A percentile compares a stretch with the other conserved stretches of the same genome.
Conservation (phyloP, 805 yeast species). For the Nakazawaea ernobii region DNA sequence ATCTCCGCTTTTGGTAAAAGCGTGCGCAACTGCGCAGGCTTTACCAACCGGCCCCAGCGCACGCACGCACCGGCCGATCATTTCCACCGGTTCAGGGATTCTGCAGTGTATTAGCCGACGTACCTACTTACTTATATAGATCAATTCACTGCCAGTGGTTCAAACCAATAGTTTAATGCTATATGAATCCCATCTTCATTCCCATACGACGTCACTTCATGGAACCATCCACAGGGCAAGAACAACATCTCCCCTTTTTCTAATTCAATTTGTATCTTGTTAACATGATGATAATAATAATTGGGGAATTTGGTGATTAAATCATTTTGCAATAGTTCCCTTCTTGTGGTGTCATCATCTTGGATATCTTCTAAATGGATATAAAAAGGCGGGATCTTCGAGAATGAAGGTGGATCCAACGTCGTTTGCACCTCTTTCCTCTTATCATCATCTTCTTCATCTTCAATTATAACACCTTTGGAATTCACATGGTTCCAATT, state of each 20-base stretch:
- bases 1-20: too few species aligned
- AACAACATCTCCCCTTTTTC: conserved; percentile 63
- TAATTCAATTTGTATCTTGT: conserved; percentile 40
- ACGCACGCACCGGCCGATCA: too few species aligned
- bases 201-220: conserved; percentile 68
- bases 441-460: conserved; percentile 17
- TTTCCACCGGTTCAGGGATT: too few species aligned
- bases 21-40: too few species aligned
- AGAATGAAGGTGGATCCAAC: conserved; percentile 66
- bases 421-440: conserved; percentile 15
- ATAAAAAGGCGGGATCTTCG: conserved; percentile 55
- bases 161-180: conserved; percentile 72
- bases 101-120: too few species aligned
- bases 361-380: conserved; percentile 52
- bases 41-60: too few species aligned
- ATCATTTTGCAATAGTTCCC: conserved; percentile 25
- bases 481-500: conserved; percentile 56
- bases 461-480: conserved; percentile 51
- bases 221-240: conserved; percentile 79
- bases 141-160: conserved; percentile 48
- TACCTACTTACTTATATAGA: background rate
- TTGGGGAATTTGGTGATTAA: conserved; percentile 44
- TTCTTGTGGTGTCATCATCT: conserved; percentile 21
- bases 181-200: conserved; percentile 35
- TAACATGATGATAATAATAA: background rate